phyloP scores from a whole-genome alignment of 441 rosid species.

The Macaranga tanarius region DNA sequence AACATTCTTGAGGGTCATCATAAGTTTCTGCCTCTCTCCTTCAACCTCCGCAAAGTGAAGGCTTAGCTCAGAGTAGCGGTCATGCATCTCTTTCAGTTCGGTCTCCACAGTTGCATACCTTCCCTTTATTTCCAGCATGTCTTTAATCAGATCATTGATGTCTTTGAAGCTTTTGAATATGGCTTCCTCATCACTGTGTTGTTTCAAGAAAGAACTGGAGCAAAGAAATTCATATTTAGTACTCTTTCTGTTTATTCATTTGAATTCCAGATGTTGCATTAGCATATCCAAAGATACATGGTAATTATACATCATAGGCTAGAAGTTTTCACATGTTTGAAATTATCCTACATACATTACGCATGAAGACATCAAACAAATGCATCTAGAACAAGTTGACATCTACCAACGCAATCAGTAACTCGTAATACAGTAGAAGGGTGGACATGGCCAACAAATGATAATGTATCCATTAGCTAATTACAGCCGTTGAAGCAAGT shows the following conservation, averaged over 20 bases:
- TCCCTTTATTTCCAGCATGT: conserved; percentile 78
- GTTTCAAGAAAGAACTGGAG: conserved; percentile 85
- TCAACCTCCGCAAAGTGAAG: conserved; percentile 95
- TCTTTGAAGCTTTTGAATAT: conserved; percentile 93
- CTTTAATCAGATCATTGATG: conserved; percentile 87
- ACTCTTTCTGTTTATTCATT: neutral
- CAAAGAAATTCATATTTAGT: conserved; percentile 15
- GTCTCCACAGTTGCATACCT: conserved; percentile 59
- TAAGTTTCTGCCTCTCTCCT: conserved; percentile 91
- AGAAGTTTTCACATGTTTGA: conserved; percentile 5
- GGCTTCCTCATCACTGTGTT: conserved; percentile 80
- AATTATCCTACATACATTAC: neutral
- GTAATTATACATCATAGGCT: neutral
- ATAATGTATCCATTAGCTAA: neutral
- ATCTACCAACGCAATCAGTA: neutral
- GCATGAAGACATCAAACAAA: neutral
- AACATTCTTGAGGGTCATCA: conserved; percentile 85
- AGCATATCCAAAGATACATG: neutral
- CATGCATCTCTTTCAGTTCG: conserved; percentile 81
- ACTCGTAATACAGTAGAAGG: neutral
- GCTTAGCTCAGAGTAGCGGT: conserved; percentile 84
- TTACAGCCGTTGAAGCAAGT: neutral
- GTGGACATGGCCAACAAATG: neutral
- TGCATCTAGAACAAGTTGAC: neutral
- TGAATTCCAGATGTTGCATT: neutral